phyloP scores from a whole-genome alignment of 768 basidiomycete species.

The Amanita polypyramis region DNA sequence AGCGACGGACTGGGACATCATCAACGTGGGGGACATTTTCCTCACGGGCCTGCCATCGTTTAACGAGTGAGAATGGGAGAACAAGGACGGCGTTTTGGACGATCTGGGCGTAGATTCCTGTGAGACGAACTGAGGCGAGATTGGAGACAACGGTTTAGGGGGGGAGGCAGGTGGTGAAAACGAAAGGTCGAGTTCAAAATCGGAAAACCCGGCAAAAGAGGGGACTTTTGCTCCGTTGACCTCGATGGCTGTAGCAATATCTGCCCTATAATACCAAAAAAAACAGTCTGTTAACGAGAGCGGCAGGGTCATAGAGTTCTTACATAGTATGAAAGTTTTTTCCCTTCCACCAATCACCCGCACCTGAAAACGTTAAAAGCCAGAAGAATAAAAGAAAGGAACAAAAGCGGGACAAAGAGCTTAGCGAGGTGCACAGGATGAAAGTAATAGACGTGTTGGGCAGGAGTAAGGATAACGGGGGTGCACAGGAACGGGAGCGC shows the following conservation, averaged over 20 bases:
- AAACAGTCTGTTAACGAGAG: background rate
- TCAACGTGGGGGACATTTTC: constrained; percentile 19
- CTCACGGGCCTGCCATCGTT: constrained; percentile 15
- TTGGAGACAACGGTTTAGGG: constrained; percentile 21
- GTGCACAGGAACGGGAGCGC: no score
- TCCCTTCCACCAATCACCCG: constrained; percentile 3
- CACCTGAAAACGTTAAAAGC: constrained; percentile 1
- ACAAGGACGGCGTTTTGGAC: constrained; percentile 26
- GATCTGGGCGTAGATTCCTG: constrained; percentile 23
- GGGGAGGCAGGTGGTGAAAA: constrained; percentile 34
- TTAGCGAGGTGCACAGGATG: background rate
- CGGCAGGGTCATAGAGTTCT: background rate
- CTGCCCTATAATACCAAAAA: constrained; percentile 5
- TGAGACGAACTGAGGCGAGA: constrained; percentile 17
- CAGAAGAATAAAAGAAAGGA: constrained; percentile 3
- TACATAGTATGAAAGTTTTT: constrained; percentile 6
- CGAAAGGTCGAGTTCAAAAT: constrained; percentile 36
- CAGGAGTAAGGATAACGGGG: background rate
- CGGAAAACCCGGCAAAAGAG: constrained; percentile 30
- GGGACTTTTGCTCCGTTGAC: constrained; percentile 14
- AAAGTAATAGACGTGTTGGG: background rate
- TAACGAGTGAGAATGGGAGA: constrained; percentile 18
- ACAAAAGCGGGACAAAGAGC: background rate
- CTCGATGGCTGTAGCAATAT: constrained; percentile 9
- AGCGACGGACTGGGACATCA: constrained; percentile 18